Base-by-base conservation (phyloP, 208 protist genomes). In the Blechomonas ayalai region DNA sequence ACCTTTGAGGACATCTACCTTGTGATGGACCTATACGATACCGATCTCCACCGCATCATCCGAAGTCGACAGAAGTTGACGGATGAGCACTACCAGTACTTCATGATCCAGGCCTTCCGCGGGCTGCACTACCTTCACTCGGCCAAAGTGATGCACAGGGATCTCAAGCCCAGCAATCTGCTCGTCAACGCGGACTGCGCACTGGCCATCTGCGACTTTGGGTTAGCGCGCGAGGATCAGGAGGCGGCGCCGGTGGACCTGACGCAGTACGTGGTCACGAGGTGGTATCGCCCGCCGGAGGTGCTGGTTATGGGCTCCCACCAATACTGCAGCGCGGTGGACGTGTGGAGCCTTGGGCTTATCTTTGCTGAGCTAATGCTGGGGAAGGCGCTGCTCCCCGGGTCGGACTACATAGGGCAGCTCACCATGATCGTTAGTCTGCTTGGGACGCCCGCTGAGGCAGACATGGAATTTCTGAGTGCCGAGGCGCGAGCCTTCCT, bases 231-330 rank as follows among this genome's bases (percentile, higher is more conserved):
- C 24, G 86, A 92, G 49, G 82, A 91, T 38, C 65, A 76, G 26
- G 45, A 73, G 16, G 62, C 22, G 33, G 28, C 18, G 38, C 47
- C n/a, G 7, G 58, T 52, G 10, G 87, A 91, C 41, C 82, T 98
- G 44, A 98, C 96, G 10, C 91, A 97, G 49, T 98, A 98, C 59
- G 96, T 98, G 6, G 94, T 97, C 19, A 99, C 97, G 5, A 71
- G 98, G 2, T 99, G 98, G 97, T 99, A 99, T 61, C 75, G 98
- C 24, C 95, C 98, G n/a, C 98, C 98, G 13, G 98, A 99, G 62
- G 77, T 99, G 16, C 85, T 99, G 32, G 81, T 74, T 5, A 87
- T 89, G 73, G 74, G 73, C 27, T 70, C 73, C 12, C 67, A 67
- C 38, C 72, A 78, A 42, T 99, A 99, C 67, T 97, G 91, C 0